Evolutionary conservation across 1,284 basidiomycete genomes (phyloP).

Genomic region (Chondrostereum purpureum): DNA sequence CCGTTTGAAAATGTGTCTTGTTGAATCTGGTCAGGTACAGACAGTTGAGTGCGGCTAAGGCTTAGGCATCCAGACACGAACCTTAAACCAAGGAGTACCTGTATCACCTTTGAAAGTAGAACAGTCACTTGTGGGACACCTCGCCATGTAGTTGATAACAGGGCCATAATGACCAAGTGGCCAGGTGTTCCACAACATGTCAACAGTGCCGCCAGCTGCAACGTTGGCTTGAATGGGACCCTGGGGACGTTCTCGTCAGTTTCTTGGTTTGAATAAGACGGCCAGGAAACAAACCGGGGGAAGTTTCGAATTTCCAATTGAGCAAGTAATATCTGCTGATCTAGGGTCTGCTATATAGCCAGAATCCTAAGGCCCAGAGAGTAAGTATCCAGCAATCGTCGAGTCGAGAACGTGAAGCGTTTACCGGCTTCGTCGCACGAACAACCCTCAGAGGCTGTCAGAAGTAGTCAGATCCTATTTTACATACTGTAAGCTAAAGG

Average conservation of each 20-base stretch:
- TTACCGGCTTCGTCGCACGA: constrained; percentile 27
- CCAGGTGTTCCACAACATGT: constrained; percentile 30
- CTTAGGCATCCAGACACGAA: no score
- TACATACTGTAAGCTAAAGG: no score
- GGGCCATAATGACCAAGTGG: constrained; percentile 29
- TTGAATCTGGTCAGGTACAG: constrained; percentile 19
- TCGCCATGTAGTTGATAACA: constrained; percentile 32
- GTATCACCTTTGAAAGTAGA: constrained; percentile 27
- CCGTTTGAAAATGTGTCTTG: constrained; percentile 27
- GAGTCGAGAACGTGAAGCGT: constrained; percentile 4
- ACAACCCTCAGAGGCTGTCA: constrained; percentile 24
- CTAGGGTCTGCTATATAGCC: constrained; percentile 25
- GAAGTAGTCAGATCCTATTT: no score
- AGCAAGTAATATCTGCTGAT: constrained; percentile 29
- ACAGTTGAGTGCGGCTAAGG: no score
- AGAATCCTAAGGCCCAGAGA: constrained; percentile 4
- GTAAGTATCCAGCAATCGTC: background rate
- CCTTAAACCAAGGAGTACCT: constrained; percentile 32
- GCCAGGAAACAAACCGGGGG: constrained; percentile 20
- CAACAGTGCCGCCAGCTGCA: constrained; percentile 25
- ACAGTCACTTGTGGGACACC: constrained; percentile 25
- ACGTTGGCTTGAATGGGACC: constrained; percentile 27
- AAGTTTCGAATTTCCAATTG: constrained; percentile 27
- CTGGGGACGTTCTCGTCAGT: constrained; percentile 12
- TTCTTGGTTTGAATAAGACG: background rate